Evolutionary conservation across 306 rosid genomes (phyloP).

Genomic region (Rosa multiflora): DNA sequence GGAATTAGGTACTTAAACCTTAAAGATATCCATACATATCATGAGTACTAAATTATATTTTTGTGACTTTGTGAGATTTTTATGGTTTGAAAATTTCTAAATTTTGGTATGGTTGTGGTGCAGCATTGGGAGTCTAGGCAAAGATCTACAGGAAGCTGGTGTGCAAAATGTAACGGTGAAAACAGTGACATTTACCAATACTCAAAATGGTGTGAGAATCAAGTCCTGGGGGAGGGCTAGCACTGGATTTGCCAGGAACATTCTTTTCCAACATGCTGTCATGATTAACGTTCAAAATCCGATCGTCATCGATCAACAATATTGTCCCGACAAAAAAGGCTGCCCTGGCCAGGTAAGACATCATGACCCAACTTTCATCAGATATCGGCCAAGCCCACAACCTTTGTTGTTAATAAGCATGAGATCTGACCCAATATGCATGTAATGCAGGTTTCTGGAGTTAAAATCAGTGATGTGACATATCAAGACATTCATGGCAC

Average conservation of each 20-base stretch:
- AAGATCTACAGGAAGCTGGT: slow-evolving; percentile 41
- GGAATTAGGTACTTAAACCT: slow-evolving; percentile 47
- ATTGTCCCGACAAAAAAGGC: slow-evolving; percentile 36
- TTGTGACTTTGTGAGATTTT: too few species aligned
- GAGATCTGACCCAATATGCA: not conserved
- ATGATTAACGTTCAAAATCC: slow-evolving; percentile 50
- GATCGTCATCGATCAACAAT: slow-evolving; percentile 50
- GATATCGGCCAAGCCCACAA: not conserved
- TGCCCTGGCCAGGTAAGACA: slow-evolving; percentile 42
- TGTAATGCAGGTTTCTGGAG: slow-evolving; percentile 23
- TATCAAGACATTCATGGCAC: slow-evolving; percentile 33
- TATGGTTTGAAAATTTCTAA: not conserved
- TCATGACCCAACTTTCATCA: not conserved
- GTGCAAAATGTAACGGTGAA: slow-evolving; percentile 59
- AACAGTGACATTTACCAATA: slow-evolving; percentile 23
- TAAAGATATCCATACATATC: not conserved
- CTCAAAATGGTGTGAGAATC: slow-evolving; percentile 58
- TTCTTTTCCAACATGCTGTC: slow-evolving; percentile 36
- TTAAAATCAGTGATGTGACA: slow-evolving; percentile 27
- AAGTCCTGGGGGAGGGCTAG: slow-evolving; percentile 64
- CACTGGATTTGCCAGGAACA: slow-evolving; percentile 43
- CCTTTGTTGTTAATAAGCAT: not conserved
- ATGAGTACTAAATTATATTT: not conserved
- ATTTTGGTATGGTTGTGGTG: not conserved
- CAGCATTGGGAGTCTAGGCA: slow-evolving; percentile 62